Evolutionary conservation across 495 filamentous ascomycete species (phyloP).

Genomic region (Penicillium flavigenum): DNA sequence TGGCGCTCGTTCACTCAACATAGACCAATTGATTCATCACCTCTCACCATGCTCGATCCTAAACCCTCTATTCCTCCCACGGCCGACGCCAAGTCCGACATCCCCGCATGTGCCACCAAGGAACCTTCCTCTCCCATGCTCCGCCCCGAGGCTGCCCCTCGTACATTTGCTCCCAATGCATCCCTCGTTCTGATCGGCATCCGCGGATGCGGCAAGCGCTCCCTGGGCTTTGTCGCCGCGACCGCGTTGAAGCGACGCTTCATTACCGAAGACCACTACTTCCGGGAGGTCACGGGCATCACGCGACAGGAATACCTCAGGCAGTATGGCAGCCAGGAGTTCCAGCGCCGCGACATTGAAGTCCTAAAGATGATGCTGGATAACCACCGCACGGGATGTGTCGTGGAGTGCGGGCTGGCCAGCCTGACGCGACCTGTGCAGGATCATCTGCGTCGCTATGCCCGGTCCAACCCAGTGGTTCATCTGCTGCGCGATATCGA

Average conservation of each 20-base stretch:
- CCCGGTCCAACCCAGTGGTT: conserved; percentile 68
- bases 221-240: conserved; percentile 75
- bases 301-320: conserved; percentile 64
- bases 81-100: neutral
- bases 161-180: conserved; percentile 59
- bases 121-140: conserved; percentile 21
- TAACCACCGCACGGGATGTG: conserved; percentile 59
- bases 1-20: conserved; percentile 9
- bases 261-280: conserved; percentile 74
- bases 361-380: conserved; percentile 67
- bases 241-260: conserved; percentile 70
- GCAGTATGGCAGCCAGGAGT: conserved; percentile 61
- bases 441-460: conserved; percentile 56
- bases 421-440: conserved; percentile 58
- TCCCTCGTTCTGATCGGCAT: conserved; percentile 77
- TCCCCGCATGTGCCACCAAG: conserved; percentile 8
- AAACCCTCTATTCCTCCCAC: neutral
- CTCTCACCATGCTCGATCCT: conserved; percentile 1
- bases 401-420: conserved; percentile 70
- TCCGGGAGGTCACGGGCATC: conserved; percentile 66
- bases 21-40: conserved; percentile 1
- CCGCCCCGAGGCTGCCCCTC: conserved; percentile 47
- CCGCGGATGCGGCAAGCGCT: conserved; percentile 75
- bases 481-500: conserved; percentile 69
- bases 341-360: conserved; percentile 63